Evolutionary conservation across 1,139 yeast species (phyloP).

Genomic region (Insectozyma bohioensis): DNA sequence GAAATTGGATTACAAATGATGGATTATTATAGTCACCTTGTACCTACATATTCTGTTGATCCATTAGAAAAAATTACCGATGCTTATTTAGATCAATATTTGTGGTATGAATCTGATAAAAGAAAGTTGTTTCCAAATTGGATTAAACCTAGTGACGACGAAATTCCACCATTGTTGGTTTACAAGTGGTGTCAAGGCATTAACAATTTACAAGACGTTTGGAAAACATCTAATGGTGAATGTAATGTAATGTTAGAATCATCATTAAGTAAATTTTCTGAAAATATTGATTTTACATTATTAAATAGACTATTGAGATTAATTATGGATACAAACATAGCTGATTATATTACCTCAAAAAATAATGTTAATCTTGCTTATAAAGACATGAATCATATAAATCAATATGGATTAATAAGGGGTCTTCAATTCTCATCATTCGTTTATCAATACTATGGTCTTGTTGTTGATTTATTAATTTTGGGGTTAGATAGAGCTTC

Average conservation of each 20-base stretch:
- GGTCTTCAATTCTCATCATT: slow-evolving; percentile 92
- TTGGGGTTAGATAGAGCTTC: slow-evolving; percentile 85
- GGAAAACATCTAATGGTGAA: slow-evolving; percentile 77
- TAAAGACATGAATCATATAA: slow-evolving; percentile 94
- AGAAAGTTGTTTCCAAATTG: slow-evolving; percentile 89
- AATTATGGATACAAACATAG: slow-evolving; percentile 85
- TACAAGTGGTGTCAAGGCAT: slow-evolving; percentile 97
- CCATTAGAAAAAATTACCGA: slow-evolving; percentile 95
- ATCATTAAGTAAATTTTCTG: slow-evolving; percentile 66
- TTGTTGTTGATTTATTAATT: slow-evolving; percentile 76
- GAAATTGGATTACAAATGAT: slow-evolving; percentile 88
- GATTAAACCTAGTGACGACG: slow-evolving; percentile 94
- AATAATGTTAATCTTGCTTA: slow-evolving; percentile 79
- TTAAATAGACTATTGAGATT: slow-evolving; percentile 78
- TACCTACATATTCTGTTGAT: slow-evolving; percentile 86
- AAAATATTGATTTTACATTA: slow-evolving; percentile 84
- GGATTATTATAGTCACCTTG: slow-evolving; percentile 82
- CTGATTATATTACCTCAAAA: slow-evolving; percentile 92
- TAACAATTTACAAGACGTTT: slow-evolving; percentile 72
- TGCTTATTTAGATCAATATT: slow-evolving; percentile 91
- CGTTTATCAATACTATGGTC: slow-evolving; percentile 85
- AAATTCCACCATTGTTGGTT: slow-evolving; percentile 86
- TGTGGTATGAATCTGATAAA: slow-evolving; percentile 95
- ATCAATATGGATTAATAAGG: slow-evolving; percentile 81
- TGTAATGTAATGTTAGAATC: slow-evolving; percentile 85